Evolutionary conservation across 2,329 filamentous ascomycete species (phyloP), one percentile per base, ranked within the genome.

Genomic region (Xylaria sp.): DNA sequence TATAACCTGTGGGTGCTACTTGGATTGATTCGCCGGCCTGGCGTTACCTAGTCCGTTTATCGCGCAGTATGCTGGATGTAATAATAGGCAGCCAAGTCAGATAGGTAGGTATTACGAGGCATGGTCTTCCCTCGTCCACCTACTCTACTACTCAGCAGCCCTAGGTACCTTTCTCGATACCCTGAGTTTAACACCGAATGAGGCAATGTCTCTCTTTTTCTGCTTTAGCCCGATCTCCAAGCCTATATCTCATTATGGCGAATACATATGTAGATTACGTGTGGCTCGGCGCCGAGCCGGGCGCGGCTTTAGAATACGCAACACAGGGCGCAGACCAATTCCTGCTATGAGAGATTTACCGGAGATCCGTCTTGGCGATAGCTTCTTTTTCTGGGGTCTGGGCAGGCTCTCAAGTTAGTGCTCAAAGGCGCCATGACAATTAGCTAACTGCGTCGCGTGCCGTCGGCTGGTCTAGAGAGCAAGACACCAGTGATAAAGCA

Each of bases 351-450:
- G 58, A 62, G 48, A 62, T 58, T 62, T 60, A 62, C 60, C 57
- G 57, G 57, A 60, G 55, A 60, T 62, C 57, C 57, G 57, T 57
- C 60, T 62, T 60, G 60, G 60, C 60, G 56, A 56, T 52, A 19
- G 58, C 38, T 51, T 56, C 52, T 59, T 56, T 52, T 52, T 61
- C 56, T 40, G 50, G 50, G 45, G 43, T 49, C 17, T 7, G 34
- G 38, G 44, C 42, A 54, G 51, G 44, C 29, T 13, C n/a, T 11
- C 45, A 11, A 44, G 47, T 48, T 52, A 49, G 52, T 52, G 47
- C 19, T 21, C 7, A 7, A 22, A 24, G 13, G 16, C 21, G 13
- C n/a, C n/a, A 21, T 42, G 21, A 16, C 18, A n/a, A 22, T 42
- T n/a, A 39, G 24, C 43, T 18, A 41, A 22, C 50, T 7, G 29